Conservation (phyloP, 768 basidiomycete genomes). For the Solioccasus polychromus region DNA sequence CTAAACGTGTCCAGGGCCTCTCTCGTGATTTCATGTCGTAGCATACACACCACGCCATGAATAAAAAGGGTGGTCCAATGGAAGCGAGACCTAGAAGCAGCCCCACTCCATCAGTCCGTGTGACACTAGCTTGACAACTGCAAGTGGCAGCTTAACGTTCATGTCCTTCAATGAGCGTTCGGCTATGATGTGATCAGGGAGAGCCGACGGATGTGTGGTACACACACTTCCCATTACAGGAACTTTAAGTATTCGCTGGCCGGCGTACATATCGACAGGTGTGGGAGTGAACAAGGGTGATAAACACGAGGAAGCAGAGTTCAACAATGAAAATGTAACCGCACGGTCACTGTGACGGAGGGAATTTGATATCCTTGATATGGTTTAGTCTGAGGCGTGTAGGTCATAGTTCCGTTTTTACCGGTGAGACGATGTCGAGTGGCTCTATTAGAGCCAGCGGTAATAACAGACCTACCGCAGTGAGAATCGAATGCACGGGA, state of each 20-base stretch:
- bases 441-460: background rate
- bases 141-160: no score
- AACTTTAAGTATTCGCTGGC: background rate
- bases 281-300: conserved; percentile 16
- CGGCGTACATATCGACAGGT: conserved; percentile 3
- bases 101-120: background rate
- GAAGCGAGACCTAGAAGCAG: no score
- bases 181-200: conserved; percentile 2
- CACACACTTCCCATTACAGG: background rate
- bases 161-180: background rate
- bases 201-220: conserved; percentile 1
- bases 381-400: conserved; percentile 16
- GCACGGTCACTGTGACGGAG: background rate
- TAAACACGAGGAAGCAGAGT: conserved; percentile 10
- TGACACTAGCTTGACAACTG: background rate
- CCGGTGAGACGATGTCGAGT: conserved; percentile 1
- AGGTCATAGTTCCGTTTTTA: conserved; percentile 1
- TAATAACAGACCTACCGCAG: background rate
- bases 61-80: no score
- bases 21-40: no score
- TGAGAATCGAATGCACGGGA: background rate
- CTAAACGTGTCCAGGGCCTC: no score
- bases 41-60: background rate
- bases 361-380: conserved; percentile 12
- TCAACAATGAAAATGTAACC: conserved; percentile 1